Evolutionary conservation across 805 yeast species (phyloP).

Genomic region (Candida xiaguanensis): DNA sequence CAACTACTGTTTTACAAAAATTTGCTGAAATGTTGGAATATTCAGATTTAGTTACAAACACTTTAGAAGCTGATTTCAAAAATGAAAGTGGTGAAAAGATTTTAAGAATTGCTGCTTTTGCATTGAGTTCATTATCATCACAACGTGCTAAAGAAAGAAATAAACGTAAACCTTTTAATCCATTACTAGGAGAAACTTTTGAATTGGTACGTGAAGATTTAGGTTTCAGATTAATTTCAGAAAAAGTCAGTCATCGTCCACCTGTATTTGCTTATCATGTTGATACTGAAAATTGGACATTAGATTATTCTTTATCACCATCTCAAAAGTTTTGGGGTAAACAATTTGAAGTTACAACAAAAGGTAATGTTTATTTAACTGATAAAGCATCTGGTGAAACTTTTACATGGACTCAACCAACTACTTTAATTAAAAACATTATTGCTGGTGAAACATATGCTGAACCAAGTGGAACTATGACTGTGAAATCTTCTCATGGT

Average conservation of each 20-base stretch:
- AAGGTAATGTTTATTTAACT: slow-evolving; percentile 61
- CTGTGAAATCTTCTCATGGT: slow-evolving; percentile 67
- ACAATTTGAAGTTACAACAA: slow-evolving; percentile 75
- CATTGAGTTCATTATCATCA: slow-evolving; percentile 68
- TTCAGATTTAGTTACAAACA: slow-evolving; percentile 59
- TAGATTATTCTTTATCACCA: slow-evolving; percentile 63
- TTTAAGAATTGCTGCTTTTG: slow-evolving; percentile 75
- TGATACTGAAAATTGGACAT: slow-evolving; percentile 70
- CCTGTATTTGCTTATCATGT: slow-evolving; percentile 77
- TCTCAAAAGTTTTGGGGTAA: slow-evolving; percentile 95
- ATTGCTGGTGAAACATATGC: slow-evolving; percentile 94
- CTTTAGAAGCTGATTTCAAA: slow-evolving; percentile 43
- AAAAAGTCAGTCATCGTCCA: slow-evolving; percentile 88
- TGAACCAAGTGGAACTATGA: slow-evolving; percentile 74
- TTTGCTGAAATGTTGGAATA: slow-evolving; percentile 81
- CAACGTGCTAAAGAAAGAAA: slow-evolving; percentile 73
- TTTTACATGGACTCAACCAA: slow-evolving; percentile 82
- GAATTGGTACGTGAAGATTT: slow-evolving; percentile 84
- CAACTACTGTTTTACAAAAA: slow-evolving; percentile 75
- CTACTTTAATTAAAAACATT: slow-evolving; percentile 75
- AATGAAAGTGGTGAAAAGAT: slow-evolving; percentile 55
- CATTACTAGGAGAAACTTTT: slow-evolving; percentile 88
- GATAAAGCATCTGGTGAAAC: slow-evolving; percentile 61
- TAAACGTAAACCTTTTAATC: slow-evolving; percentile 89
- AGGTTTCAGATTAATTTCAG: slow-evolving; percentile 71